Evolutionary conservation across 345 rosid genomes (phyloP).

Genomic region (Adansonia digitata): DNA sequence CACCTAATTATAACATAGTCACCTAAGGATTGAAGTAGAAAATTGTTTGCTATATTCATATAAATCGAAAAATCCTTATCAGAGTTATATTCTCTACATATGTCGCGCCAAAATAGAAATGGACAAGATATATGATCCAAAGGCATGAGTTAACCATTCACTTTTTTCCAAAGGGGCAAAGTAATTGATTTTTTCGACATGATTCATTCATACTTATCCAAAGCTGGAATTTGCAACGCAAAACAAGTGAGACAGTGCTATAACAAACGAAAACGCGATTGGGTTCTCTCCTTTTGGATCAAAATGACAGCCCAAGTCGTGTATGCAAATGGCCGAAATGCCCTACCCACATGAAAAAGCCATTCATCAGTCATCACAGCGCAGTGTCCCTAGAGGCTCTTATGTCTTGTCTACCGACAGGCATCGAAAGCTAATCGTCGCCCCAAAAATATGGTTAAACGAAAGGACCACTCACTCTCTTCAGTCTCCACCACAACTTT

Average conservation of each 20-base stretch:
- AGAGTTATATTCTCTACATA: not conserved
- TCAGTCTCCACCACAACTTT: constrained; percentile 20
- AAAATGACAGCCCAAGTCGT: not conserved
- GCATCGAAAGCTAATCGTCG: not conserved
- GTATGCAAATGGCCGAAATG: not conserved
- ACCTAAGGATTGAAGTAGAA: not conserved
- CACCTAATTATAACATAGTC: not conserved
- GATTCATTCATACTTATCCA: constrained; percentile 17
- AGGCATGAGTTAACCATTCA: not conserved
- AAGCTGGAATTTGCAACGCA: not conserved
- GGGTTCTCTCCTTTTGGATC: not conserved
- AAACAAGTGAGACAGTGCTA: not conserved
- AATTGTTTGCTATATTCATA: too few relatives aligned
- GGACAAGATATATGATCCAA: not conserved
- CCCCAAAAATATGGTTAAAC: not conserved
- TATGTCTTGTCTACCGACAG: not conserved
- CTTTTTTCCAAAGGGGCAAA: not conserved
- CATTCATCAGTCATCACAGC: not conserved
- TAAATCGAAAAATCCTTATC: not conserved
- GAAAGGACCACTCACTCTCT: constrained; percentile 7
- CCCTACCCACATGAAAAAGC: not conserved
- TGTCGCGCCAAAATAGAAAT: not conserved
- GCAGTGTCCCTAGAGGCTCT: not conserved
- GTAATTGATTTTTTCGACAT: not conserved
- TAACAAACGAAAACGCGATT: not conserved